Evolutionary conservation across 108 stramenopile genomes (phyloP), one percentile per base, ranked within the genome.

Genomic region (Schizochytrium sp.): DNA sequence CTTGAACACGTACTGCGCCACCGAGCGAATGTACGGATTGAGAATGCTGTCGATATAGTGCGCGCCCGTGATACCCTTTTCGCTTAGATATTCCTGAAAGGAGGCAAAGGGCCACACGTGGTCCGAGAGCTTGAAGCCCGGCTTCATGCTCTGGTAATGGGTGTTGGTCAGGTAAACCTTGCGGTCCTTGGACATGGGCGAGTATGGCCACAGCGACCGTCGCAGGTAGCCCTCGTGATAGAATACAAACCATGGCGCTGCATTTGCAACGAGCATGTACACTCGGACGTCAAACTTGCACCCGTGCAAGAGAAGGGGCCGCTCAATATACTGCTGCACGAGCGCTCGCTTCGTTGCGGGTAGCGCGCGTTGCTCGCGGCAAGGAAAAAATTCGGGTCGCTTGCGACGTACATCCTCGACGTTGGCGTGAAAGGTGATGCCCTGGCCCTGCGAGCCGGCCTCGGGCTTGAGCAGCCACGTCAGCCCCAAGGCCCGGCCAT

Each of bases 241-340:
- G 23, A 87, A 90, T 8, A 90, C 87, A 12, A 72, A 45, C 87
- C 72, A 63, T 57, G 89, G 89, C 16, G 43, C 25, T 6, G 76
- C 14, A 72, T 44, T 59, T 12, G 41, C 76, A 5, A 90, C 44
- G 25, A 90, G 60, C 44, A 90, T 76, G 47, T 76, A 90, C 47
- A 83, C 72, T 3, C 89, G 89, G 8, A 90, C 76, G 58, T 90
- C 89, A 23, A 90, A 90, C 29, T 90, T 90, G n/a, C 58, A 63
- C 23, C 53, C 44, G 44, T 90, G 47, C 60, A 90, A 53, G n/a
- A 90, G 69, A 12, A 90, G 45, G 0, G 89, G 89, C 48, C 60
- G 83, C 29, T 87, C 87, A 60, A 90, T 87, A 5, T 90, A 90
- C 58, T 72, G 58, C 44, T 90, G 89, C 23, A 90, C 89, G 14